A percentile compares a stretch with the other conserved stretches of the same genome.
Evolutionary conservation across 345 rosid species (phyloP).

Genomic region (Viola odorata): DNA sequence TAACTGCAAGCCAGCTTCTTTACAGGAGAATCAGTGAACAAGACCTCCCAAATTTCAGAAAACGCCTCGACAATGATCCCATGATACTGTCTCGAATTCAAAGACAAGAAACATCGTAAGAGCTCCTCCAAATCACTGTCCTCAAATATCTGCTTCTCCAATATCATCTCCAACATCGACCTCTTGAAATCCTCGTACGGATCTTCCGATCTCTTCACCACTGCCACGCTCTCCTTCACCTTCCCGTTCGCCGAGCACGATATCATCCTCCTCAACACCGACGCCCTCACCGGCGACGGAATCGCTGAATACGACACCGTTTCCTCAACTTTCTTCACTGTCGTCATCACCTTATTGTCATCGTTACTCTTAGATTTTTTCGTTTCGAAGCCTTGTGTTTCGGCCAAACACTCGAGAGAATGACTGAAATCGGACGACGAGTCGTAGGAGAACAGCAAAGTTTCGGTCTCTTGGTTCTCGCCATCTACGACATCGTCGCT

Average conservation of each 20-base stretch:
- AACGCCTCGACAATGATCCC: slow-evolving; percentile 46
- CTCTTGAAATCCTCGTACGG: slow-evolving; percentile 52
- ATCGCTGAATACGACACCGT: slow-evolving; percentile 4
- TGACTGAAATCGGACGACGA: neutral
- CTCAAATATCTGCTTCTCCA: slow-evolving; percentile 44
- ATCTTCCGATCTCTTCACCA: slow-evolving; percentile 49
- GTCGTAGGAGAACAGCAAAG: slow-evolving; percentile 14
- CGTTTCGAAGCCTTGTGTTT: neutral
- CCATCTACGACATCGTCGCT: slow-evolving; percentile 5
- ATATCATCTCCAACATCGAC: slow-evolving; percentile 65
- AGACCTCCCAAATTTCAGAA: slow-evolving; percentile 44
- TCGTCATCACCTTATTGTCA: no score
- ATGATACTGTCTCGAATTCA: slow-evolving; percentile 46
- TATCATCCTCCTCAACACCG: slow-evolving; percentile 9
- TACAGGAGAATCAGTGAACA: slow-evolving; percentile 33
- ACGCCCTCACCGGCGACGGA: slow-evolving; percentile 11
- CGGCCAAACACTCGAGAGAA: no score
- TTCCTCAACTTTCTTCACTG: neutral
- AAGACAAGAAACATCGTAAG: slow-evolving; percentile 43
- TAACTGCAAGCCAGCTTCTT: neutral
- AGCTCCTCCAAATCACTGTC: slow-evolving; percentile 45
- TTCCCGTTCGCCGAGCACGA: slow-evolving; percentile 15
- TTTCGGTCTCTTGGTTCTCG: slow-evolving; percentile 6
- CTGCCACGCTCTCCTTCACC: slow-evolving; percentile 47
- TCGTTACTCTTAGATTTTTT: slow-evolving; percentile 3